Evolutionary conservation across 371 early-diverging fungal genomes (phyloP).

Genomic region (Mucor racemosus): DNA sequence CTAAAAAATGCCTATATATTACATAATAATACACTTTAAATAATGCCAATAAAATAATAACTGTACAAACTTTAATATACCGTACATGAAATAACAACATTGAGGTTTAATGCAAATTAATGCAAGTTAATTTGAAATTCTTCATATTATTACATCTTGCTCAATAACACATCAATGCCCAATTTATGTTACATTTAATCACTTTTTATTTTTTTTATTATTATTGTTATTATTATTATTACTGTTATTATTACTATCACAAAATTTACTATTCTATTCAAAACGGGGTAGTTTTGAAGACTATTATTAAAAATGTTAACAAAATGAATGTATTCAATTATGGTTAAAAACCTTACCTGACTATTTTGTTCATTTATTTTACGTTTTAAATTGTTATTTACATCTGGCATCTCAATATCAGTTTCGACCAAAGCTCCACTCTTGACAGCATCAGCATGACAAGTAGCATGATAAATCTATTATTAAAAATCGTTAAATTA

Average conservation of each 20-base stretch:
- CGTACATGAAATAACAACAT: too few species aligned
- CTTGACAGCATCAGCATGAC: slow-evolving; percentile 63
- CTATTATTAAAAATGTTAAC: not conserved
- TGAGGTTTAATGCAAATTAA: too few species aligned
- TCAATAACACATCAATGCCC: too few species aligned
- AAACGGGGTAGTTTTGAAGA: slow-evolving; percentile 6
- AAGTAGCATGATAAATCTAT: slow-evolving; percentile 73
- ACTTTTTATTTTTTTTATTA: too few species aligned
- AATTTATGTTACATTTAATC: too few species aligned
- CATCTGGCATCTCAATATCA: slow-evolving; percentile 25
- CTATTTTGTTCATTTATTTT: slow-evolving; percentile 15
- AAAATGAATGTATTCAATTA: not conserved
- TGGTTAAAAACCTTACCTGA: not conserved
- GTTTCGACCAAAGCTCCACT: slow-evolving; percentile 24
- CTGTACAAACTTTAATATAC: too few species aligned
- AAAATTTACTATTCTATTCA: not conserved
- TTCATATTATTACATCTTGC: too few species aligned
- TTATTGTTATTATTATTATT: too few species aligned
- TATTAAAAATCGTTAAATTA: not conserved
- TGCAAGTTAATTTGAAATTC: too few species aligned
- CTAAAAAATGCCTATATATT: slow-evolving; percentile 38
- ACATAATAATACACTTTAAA: too few species aligned
- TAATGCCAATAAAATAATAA: too few species aligned
- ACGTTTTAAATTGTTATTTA: slow-evolving; percentile 16
- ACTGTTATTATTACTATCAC: too few species aligned